Conservation (phyloP, 1,284 basidiomycete genomes). For the Puccinia hordei region DNA sequence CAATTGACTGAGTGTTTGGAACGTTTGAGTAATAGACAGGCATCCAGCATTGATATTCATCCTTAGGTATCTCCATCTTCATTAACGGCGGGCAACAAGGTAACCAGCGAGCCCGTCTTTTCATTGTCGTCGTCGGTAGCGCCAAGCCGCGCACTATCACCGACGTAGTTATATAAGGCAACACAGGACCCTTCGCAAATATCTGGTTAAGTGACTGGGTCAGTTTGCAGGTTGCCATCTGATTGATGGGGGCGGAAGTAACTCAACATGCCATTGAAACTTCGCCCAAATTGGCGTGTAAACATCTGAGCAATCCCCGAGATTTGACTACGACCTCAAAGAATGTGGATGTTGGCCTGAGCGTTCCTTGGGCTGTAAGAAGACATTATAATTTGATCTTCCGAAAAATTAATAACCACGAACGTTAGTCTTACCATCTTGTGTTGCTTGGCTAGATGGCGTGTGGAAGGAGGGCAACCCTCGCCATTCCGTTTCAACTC, state of each 20-base stretch:
- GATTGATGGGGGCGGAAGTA: background rate
- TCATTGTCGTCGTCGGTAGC: background rate
- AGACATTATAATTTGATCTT: background rate
- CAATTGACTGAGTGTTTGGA: too few species aligned
- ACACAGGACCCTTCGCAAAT: conserved; percentile 45
- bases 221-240: background rate
- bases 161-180: conserved; percentile 31
- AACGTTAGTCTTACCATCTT: conserved; percentile 7
- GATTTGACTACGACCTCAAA: conserved; percentile 39
- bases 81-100: conserved; percentile 27
- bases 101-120: conserved; percentile 20
- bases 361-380: background rate
- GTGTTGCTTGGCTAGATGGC: background rate
- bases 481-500: conserved; percentile 47
- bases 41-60: background rate
- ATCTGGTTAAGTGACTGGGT: conserved; percentile 12
- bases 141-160: background rate
- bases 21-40: background rate
- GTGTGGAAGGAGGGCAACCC: conserved; percentile 8
- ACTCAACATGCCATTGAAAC: conserved; percentile 44
- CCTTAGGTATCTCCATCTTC: conserved; percentile 32
- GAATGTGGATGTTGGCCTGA: conserved; percentile 19
- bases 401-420: background rate
- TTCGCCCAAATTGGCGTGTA: conserved; percentile 34
- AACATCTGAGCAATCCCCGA: conserved; percentile 27